phyloP scores from a whole-genome alignment of 371 early-diverging fungal genomes.

The Capniomyces stellatus region DNA sequence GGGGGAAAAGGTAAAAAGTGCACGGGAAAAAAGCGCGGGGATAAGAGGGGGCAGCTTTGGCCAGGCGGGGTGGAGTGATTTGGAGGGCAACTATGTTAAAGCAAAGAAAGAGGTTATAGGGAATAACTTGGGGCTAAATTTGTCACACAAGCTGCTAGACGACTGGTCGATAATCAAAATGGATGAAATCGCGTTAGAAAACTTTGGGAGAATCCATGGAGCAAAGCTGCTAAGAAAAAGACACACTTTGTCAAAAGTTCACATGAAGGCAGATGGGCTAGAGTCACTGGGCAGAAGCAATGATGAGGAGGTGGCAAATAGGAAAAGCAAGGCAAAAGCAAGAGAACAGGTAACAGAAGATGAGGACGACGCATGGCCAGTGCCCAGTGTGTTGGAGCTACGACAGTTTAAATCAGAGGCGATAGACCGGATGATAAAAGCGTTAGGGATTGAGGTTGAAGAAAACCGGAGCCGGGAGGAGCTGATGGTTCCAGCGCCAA shows the following conservation, averaged over 20 bases:
- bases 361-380: background rate
- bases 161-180: background rate
- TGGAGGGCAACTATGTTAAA: background rate
- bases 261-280: background rate
- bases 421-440: background rate
- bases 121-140: background rate
- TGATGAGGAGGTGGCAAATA: background rate
- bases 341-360: background rate
- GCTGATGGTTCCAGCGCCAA: too few species aligned
- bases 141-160: background rate
- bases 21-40: background rate
- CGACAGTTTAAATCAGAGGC: background rate
- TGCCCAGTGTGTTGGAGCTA: background rate
- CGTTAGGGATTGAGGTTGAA: background rate
- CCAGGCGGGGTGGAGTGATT: background rate
- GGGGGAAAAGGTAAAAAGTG: background rate
- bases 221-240: background rate
- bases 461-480: too few species aligned
- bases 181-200: background rate
- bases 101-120: background rate
- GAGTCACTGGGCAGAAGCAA: background rate
- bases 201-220: background rate
- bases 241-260: background rate
- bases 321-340: background rate
- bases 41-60: too few species aligned